phyloP scores from a whole-genome alignment of 2,329 filamentous ascomycete species.

The Immersiporthe knoxdaviesiana region DNA sequence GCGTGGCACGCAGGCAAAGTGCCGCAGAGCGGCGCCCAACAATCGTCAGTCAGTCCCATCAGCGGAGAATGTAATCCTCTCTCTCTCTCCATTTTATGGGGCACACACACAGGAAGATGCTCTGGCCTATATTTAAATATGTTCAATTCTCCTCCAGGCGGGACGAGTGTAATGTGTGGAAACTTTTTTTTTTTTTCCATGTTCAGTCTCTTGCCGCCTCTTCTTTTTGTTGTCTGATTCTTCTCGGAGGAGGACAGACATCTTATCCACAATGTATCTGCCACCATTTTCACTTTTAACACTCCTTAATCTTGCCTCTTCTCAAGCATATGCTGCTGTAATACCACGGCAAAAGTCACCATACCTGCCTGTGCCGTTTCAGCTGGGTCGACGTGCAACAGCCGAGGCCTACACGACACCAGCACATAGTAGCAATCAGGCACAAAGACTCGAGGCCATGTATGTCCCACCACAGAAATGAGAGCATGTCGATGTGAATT shows the following conservation, averaged over 20 bases:
- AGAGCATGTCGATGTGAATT: background rate
- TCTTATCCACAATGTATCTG: background rate
- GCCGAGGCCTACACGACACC: background rate
- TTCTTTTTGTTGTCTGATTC: background rate
- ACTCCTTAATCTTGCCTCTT: background rate
- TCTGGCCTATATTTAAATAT: constrained; percentile 2
- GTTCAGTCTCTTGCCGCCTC: background rate
- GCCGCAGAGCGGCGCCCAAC: constrained; percentile 1
- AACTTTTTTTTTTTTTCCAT: background rate
- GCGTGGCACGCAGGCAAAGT: background rate
- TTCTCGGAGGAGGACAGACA: background rate
- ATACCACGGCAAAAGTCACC: background rate
- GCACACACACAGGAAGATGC: background rate
- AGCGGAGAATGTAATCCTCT: background rate
- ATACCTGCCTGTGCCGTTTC: background rate
- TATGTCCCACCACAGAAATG: background rate
- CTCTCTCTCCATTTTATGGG: constrained; percentile 2
- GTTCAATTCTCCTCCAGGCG: too few species aligned
- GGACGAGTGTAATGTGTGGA: too few species aligned
- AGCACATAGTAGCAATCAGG: background rate
- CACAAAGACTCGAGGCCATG: background rate
- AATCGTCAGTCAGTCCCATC: background rate
- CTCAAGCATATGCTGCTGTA: background rate
- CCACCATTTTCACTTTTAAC: background rate
- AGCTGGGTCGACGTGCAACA: background rate